phyloP scores from a whole-genome alignment of 257 asterid genomes.

The Primulina eburnea region DNA sequence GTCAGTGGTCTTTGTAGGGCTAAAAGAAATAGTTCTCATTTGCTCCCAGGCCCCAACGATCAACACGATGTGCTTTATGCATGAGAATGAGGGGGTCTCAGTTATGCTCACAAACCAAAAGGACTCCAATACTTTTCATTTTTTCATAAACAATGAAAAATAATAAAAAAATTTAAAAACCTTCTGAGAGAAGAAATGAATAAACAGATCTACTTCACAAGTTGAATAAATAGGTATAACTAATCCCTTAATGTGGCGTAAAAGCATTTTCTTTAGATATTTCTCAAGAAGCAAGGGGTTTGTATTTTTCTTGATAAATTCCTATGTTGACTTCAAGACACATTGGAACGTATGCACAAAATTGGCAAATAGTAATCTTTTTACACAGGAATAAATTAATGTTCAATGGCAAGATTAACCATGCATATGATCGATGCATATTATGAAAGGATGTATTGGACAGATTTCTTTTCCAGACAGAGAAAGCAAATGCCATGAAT shows the following conservation, averaged over 20 bases:
- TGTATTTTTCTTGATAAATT: neutral
- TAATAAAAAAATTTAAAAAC: neutral
- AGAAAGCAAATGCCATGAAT: neutral
- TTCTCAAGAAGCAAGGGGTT: neutral
- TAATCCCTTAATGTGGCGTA: neutral
- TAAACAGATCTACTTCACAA: too few species aligned
- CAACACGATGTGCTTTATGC: neutral
- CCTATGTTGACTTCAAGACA: neutral
- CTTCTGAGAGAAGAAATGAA: neutral
- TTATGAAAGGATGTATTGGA: neutral
- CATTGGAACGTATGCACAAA: too few species aligned
- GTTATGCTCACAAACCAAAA: neutral
- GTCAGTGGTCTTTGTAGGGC: neutral
- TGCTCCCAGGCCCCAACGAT: neutral
- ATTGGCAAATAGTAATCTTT: neutral
- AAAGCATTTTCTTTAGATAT: neutral
- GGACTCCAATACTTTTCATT: too few species aligned
- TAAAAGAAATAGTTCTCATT: neutral
- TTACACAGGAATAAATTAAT: neutral
- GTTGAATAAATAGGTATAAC: too few species aligned
- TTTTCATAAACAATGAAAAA: neutral
- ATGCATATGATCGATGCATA: neutral
- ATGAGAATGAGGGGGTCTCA: neutral
- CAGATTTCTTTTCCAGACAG: neutral
- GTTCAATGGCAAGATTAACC: neutral